Evolutionary conservation across 176 grass and related monocot species (phyloP), one percentile per base, ranked within the genome.

Genomic region (Alloteropsis semialata): DNA sequence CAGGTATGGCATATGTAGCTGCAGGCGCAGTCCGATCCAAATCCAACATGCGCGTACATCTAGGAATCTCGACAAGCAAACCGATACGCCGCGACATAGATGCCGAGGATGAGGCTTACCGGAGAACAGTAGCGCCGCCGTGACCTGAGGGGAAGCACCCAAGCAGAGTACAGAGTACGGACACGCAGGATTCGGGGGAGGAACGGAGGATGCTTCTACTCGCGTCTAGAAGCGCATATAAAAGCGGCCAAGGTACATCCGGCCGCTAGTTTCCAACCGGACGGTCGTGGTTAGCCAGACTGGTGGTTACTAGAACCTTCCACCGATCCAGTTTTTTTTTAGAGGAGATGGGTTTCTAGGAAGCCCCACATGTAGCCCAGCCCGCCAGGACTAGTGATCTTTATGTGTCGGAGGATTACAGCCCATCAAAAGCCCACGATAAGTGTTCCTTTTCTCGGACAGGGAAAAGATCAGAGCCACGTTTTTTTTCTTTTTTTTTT

Each of bases 141-240:
- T 81, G 7, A 55, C 53, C 82, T 62, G 77, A 89, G 76, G 24
- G 25, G 82, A 28, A 85, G 77, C 70, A 60, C n/a, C n/a, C n/a
- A n/a, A n/a, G 42, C 30, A 5, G 34, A 36, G 34, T 36, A 36
- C 34, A 5, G 36, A 46, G 41, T 24, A 29, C 15, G 61, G 51
- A 49, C 9, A 5, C 8, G 8, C 25, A 18, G 68, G 62, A 69
- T 85, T 37, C 24, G 70, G 29, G 45, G 48, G 34, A 36, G 34
- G 2, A 36, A n/a, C n/a, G n/a, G n/a, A n/a, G n/a, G 82, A 98
- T 95, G 75, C 13, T 80, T 84, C 77, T 6, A 18, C 74, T 41
- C 5, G 83, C 46, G 59, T 90, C 83, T 73, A 53, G 78, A 77
- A 82, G 56, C 17, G 28, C 22, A 63, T 85, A 89, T 86, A 90